Evolutionary conservation across 306 rosid species (phyloP).

Genomic region (Vigna reflexopilosa): DNA sequence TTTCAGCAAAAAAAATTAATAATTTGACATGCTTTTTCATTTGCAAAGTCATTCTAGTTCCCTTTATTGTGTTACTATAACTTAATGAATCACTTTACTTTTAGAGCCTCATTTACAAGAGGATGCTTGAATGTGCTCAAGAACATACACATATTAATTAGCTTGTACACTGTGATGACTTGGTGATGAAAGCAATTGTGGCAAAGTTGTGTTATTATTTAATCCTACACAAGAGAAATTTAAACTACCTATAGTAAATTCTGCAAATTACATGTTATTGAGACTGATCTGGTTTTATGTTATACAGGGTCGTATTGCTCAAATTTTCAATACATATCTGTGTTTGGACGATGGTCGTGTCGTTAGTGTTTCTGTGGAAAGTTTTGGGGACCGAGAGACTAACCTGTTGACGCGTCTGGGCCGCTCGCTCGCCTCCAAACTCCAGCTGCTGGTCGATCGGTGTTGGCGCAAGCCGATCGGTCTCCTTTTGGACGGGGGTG

Average conservation of each 20-base stretch:
- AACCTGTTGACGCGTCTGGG: too few species aligned
- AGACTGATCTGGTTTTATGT: slow-evolving; percentile 42
- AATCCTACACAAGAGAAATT: slow-evolving; percentile 28
- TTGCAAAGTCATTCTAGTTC: slow-evolving; percentile 1
- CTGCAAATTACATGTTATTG: slow-evolving; percentile 37
- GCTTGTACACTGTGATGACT: too few species aligned
- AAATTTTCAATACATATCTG: slow-evolving; percentile 95
- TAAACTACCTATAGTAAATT: neutral
- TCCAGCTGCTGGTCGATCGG: too few species aligned
- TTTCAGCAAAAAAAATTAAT: neutral
- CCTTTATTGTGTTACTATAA: slow-evolving; percentile 10
- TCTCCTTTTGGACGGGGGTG: too few species aligned
- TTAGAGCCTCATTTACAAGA: slow-evolving; percentile 17
- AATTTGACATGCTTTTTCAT: slow-evolving; percentile 17
- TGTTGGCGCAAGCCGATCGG: too few species aligned
- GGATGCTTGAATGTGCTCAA: neutral
- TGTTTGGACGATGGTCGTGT: slow-evolving; percentile 99
- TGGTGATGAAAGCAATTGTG: too few species aligned
- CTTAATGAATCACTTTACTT: slow-evolving; percentile 21
- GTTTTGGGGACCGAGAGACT: too few species aligned
- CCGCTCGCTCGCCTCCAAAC: too few species aligned
- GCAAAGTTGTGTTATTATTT: neutral
- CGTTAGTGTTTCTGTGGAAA: too few species aligned
- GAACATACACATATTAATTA: too few species aligned
- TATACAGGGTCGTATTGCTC: slow-evolving; percentile 93